Evolutionary conservation across 1,139 yeast genomes (phyloP).

Genomic region (Yamadazyma blattariae): DNA sequence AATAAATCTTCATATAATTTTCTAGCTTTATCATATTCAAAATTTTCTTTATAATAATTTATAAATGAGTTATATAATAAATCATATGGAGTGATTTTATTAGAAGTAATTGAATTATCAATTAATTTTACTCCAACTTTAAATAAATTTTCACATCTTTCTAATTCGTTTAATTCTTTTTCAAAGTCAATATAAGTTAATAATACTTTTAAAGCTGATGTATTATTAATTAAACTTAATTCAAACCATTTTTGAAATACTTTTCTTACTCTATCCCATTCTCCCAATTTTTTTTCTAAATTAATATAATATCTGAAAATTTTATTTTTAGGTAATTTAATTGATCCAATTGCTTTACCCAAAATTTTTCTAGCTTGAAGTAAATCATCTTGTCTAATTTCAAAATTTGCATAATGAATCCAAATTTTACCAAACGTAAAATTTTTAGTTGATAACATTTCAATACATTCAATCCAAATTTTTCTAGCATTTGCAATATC

Average conservation of each 20-base stretch:
- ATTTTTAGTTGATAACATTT: constrained; percentile 51
- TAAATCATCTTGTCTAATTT: constrained; percentile 55
- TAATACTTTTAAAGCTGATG: constrained; percentile 19
- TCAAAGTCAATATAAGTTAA: constrained; percentile 68
- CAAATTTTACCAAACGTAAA: constrained; percentile 76
- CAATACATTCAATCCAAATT: constrained; percentile 49
- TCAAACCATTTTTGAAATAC: constrained; percentile 70
- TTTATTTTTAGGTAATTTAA: constrained; percentile 43
- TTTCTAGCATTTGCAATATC: constrained; percentile 47
- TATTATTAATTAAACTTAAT: constrained; percentile 49
- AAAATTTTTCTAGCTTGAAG: constrained; percentile 61
- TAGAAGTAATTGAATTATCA: constrained; percentile 10
- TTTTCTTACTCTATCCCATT: constrained; percentile 75
- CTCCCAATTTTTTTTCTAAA: constrained; percentile 56
- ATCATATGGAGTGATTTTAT: constrained; percentile 16
- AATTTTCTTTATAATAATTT: constrained; percentile 57
- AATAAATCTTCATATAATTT: constrained; percentile 46
- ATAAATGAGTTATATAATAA: constrained; percentile 50
- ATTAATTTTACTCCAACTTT: constrained; percentile 43
- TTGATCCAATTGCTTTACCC: constrained; percentile 68
- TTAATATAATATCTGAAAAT: constrained; percentile 63
- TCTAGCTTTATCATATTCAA: constrained; percentile 58
- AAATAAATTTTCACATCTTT: constrained; percentile 61
- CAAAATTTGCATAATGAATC: constrained; percentile 71
- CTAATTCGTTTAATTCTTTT: constrained; percentile 62